phyloP scores from a whole-genome alignment of 169 alveolate species.

The Plasmodium billcollinsi region DNA sequence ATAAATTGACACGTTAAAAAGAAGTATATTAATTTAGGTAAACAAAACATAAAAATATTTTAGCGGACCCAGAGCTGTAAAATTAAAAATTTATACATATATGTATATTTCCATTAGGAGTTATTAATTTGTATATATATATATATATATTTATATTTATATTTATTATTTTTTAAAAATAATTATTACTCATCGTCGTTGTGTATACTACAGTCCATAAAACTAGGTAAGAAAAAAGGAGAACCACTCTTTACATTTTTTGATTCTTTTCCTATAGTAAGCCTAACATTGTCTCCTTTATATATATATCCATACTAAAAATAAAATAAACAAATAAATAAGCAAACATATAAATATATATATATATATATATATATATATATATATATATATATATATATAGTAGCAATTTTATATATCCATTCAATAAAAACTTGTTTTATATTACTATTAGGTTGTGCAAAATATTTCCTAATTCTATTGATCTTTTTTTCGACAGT shows the following conservation, averaged over 20 bases:
- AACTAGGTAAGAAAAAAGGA: slow-evolving; percentile 66
- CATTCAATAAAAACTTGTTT: too few relatives aligned
- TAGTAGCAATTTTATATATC: background rate
- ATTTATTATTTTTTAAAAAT: background rate
- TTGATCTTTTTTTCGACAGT: slow-evolving; percentile 63
- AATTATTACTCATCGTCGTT: slow-evolving; percentile 56
- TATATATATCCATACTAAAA: slow-evolving; percentile 65
- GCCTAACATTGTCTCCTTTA: slow-evolving; percentile 74
- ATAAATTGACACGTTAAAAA: too few relatives aligned
- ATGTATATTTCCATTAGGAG: too few relatives aligned
- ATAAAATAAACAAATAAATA: background rate
- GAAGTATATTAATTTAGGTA: slow-evolving; percentile 12
- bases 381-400: background rate
- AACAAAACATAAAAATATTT: slow-evolving; percentile 66
- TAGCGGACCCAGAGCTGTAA: slow-evolving; percentile 72
- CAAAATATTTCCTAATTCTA: slow-evolving; percentile 51
- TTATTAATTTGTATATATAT: background rate
- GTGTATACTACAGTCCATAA: slow-evolving; percentile 58
- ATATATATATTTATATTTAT: background rate
- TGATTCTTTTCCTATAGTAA: slow-evolving; percentile 65
- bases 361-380: background rate
- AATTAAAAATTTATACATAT: background rate
- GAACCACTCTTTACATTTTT: slow-evolving; percentile 61
- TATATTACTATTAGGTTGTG: slow-evolving; percentile 54
- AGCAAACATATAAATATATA: background rate